These are phyloP conservation scores for Lentinula detonsa DNA, from an alignment of 768 basidiomycete species.

Conservation along the genomic window DNA sequence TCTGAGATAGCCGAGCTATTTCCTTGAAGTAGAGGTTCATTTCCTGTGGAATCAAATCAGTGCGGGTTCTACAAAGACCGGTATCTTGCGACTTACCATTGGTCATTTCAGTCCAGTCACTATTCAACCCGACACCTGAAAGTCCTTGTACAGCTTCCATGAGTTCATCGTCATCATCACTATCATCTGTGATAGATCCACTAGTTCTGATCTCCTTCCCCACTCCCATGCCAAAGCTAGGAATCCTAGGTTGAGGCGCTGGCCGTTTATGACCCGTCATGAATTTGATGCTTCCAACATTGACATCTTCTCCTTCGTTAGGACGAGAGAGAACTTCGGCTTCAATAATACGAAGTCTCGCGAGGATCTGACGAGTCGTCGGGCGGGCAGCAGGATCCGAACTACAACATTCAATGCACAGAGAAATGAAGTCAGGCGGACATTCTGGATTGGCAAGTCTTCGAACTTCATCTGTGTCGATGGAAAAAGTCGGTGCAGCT, in stretches of 20 bases:
- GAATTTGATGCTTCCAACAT: conserved; percentile 83
- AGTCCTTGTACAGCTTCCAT: conserved; percentile 53
- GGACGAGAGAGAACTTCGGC: conserved; percentile 69
- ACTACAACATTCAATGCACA: conserved; percentile 74
- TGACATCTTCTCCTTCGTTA: conserved; percentile 58
- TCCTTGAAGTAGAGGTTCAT: conserved; percentile 40
- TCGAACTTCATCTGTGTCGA: conserved; percentile 72
- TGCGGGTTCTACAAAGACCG: conserved; percentile 4
- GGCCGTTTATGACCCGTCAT: conserved; percentile 64
- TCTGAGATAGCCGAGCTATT: conserved; percentile 34
- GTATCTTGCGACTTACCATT: conserved; percentile 23
- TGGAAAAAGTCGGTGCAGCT: conserved; percentile 68
- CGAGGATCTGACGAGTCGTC: conserved; percentile 72
- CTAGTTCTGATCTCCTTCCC: conserved; percentile 50
- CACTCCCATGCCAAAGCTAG: conserved; percentile 76
- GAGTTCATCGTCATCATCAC: conserved; percentile 69
- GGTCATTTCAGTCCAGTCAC: conserved; percentile 38
- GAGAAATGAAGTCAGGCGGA: conserved; percentile 68
- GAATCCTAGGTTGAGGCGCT: conserved; percentile 63
- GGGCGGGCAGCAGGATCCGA: conserved; percentile 67
- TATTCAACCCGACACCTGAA: conserved; percentile 43
- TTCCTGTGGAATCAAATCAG: conserved; percentile 28
- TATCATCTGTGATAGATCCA: conserved; percentile 43
- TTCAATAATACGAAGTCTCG: conserved; percentile 75
- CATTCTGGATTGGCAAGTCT: conserved; percentile 65